Percentiles rank a stretch among this genome's conserved stretches.
Conservation (phyloP, 352 stramenopile species). For the Globisporangium parvum region DNA sequence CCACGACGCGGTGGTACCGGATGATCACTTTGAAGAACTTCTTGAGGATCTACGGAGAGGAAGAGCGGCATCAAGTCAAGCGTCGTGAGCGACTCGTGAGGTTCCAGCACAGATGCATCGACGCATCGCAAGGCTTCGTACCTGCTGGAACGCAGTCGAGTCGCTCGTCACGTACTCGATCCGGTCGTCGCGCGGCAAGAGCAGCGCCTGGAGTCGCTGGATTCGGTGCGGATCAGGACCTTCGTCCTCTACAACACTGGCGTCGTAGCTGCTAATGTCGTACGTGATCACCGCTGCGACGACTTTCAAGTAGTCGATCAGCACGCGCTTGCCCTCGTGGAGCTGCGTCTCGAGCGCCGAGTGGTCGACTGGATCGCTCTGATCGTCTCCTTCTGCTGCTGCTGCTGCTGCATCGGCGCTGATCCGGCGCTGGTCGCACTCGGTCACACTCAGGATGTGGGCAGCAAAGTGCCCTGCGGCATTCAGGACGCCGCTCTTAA, state of each 20-base stretch:
- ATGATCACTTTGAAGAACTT: conserved; percentile 22
- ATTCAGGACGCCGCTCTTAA: conserved; percentile 10
- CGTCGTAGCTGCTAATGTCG: conserved; percentile 2
- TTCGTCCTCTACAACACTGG: neutral
- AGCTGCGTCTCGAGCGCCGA: conserved; percentile 1
- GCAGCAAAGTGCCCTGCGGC: conserved; percentile 11
- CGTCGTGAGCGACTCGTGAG: too few species aligned
- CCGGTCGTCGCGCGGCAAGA: conserved; percentile 10
- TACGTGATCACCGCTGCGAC: conserved; percentile 10
- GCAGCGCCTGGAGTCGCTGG: conserved; percentile 16
- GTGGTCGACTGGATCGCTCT: neutral
- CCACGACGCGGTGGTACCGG: conserved; percentile 18
- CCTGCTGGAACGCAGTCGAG: conserved; percentile 12
- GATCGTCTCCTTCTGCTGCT: neutral
- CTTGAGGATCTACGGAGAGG: conserved; percentile 15
- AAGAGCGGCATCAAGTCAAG: neutral
- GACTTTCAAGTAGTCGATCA: conserved; percentile 15
- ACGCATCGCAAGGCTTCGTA: neutral
- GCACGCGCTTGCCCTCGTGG: conserved; percentile 12
- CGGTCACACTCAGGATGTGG: conserved; percentile 7
- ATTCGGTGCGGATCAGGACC: conserved; percentile 2
- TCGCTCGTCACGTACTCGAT: conserved; percentile 1
- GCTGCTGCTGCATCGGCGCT: neutral
- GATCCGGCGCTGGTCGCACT: conserved; percentile 2
- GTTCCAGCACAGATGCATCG: too few species aligned